Percentiles rank a stretch among this genome's conserved stretches.
Evolutionary conservation across 805 yeast species (phyloP).

Genomic region (Myxozyma nipponensis): DNA sequence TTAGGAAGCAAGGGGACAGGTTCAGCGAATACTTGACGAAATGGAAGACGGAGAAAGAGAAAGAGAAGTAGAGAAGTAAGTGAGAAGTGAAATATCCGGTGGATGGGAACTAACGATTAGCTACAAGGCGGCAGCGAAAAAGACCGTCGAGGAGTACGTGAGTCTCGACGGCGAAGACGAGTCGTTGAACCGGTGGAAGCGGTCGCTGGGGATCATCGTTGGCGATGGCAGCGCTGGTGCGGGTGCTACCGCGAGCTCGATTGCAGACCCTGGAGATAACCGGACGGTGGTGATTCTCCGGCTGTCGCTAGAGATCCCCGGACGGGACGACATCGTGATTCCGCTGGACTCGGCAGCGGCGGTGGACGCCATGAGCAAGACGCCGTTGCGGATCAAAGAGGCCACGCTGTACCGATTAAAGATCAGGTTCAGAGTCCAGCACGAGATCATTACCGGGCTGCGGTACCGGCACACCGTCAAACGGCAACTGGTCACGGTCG

Average conservation of each 20-base stretch:
- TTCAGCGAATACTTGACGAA: no score
- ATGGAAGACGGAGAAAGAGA: no score
- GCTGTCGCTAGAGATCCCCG: slow-evolving; percentile 67
- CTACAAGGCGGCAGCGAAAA: slow-evolving; percentile 61
- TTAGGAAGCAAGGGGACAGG: no score
- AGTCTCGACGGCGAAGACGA: slow-evolving; percentile 81
- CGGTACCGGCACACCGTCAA: slow-evolving; percentile 80
- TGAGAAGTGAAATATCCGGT: no score
- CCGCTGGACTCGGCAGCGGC: slow-evolving; percentile 61
- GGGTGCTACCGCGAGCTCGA: slow-evolving; percentile 38
- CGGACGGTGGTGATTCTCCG: slow-evolving; percentile 63
- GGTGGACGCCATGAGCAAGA: slow-evolving; percentile 54
- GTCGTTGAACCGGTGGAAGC: slow-evolving; percentile 87
- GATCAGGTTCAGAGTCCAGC: slow-evolving; percentile 79
- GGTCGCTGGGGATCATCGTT: slow-evolving; percentile 70
- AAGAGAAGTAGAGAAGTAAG: no score
- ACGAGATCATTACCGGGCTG: slow-evolving; percentile 86
- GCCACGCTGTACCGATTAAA: slow-evolving; percentile 66
- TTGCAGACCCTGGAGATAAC: slow-evolving; percentile 62
- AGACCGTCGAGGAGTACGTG: slow-evolving; percentile 78
- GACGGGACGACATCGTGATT: slow-evolving; percentile 64
- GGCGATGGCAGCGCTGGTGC: not conserved
- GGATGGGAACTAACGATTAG: no score
- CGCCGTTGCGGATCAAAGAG: slow-evolving; percentile 74
- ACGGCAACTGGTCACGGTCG: slow-evolving; percentile 83